These are phyloP conservation scores for Rhynchosporium graminicola DNA, from an alignment of 2,329 filamentous ascomycete genomes.

Conservation along the genomic window DNA sequence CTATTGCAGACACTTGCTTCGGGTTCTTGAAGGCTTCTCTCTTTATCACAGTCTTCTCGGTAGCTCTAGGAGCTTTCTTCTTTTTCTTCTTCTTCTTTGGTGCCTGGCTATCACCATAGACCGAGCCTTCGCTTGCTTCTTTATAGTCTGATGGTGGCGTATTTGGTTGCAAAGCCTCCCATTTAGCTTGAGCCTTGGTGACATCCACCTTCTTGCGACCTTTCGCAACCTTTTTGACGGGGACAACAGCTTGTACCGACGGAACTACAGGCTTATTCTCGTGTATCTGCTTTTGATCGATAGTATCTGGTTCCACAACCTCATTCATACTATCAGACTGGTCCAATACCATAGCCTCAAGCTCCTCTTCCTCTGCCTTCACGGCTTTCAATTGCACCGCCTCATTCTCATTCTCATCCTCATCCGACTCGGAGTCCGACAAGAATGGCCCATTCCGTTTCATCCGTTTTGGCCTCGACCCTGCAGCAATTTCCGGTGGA, in stretches of 20 bases:
- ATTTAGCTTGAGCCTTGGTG: conserved; percentile 34
- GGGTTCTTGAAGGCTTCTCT: background rate
- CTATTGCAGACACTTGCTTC: conserved; percentile 17
- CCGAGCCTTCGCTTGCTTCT: conserved; percentile 12
- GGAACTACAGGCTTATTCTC: conserved; percentile 29
- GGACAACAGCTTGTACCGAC: conserved; percentile 17
- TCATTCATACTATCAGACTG: conserved; percentile 26
- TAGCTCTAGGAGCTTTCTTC: conserved; percentile 2
- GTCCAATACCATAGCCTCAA: conserved; percentile 21
- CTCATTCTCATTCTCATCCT: conserved; percentile 45
- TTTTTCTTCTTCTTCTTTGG: conserved; percentile 13
- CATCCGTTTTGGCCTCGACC: conserved; percentile 35
- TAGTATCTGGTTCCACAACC: conserved; percentile 22
- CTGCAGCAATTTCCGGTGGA: conserved; percentile 36
- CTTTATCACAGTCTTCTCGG: conserved; percentile 21
- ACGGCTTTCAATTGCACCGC: conserved; percentile 26
- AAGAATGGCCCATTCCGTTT: conserved; percentile 62
- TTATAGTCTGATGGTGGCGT: conserved; percentile 15
- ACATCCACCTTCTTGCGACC: conserved; percentile 30
- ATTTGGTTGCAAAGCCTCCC: conserved; percentile 36
- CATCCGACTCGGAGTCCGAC: conserved; percentile 61
- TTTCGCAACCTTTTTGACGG: conserved; percentile 20
- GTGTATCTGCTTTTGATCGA: conserved; percentile 23
- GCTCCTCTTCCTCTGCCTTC: conserved; percentile 26
- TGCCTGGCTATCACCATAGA: conserved; percentile 17